A percentile compares a stretch with the other conserved stretches of the same genome.
Evolutionary conservation across 345 rosid species (phyloP).

Genomic region (Eucalyptus cloeziana): DNA sequence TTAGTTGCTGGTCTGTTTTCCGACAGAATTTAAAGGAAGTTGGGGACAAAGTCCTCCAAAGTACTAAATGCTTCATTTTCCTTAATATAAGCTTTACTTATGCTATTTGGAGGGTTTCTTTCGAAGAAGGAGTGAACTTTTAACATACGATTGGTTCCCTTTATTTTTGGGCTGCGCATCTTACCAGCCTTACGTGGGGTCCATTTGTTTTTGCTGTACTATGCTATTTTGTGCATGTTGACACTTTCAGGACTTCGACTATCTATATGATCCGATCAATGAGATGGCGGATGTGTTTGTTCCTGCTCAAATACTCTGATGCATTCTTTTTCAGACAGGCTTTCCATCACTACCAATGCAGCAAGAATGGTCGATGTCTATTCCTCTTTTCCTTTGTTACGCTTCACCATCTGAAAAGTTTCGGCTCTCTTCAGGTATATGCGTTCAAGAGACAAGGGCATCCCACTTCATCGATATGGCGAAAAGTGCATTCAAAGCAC

Average conservation of each 20-base stretch:
- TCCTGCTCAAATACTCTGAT: conserved; percentile 48
- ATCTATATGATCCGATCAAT: conserved; percentile 33
- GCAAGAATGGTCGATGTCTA: conserved; percentile 33
- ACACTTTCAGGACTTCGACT: conserved; percentile 18
- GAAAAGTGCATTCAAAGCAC: conserved; percentile 35
- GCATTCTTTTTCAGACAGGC: conserved; percentile 65
- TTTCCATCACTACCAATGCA: conserved; percentile 43
- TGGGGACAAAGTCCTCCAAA: neutral
- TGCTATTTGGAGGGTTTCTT: neutral
- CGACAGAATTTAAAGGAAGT: neutral
- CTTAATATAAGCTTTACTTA: neutral
- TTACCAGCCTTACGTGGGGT: conserved; percentile 48
- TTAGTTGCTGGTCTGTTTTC: neutral
- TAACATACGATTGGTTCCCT: conserved; percentile 51
- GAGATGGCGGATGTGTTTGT: conserved; percentile 46
- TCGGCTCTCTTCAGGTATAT: conserved; percentile 10
- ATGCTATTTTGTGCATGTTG: neutral
- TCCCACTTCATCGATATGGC: conserved; percentile 41
- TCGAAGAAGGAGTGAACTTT: neutral
- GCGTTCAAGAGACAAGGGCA: conserved; percentile 46
- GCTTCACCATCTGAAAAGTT: neutral
- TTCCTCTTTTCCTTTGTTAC: neutral
- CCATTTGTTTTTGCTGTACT: conserved; percentile 15
- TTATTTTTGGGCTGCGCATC: conserved; percentile 60
- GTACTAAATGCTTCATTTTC: neutral